Evolutionary conservation across 2,329 filamentous ascomycete genomes (phyloP).

Genomic region (Diplodia sapinea): DNA sequence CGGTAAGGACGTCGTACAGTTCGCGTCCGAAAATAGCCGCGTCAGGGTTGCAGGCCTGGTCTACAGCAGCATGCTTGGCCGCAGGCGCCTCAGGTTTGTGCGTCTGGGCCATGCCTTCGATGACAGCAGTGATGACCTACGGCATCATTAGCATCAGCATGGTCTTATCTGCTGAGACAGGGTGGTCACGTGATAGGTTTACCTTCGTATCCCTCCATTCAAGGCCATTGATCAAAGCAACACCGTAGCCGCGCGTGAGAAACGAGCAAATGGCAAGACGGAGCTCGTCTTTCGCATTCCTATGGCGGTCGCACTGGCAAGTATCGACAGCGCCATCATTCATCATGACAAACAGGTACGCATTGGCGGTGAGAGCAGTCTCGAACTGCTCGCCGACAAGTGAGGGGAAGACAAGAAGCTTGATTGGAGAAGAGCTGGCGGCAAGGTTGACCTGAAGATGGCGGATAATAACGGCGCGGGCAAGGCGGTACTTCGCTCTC

Average conservation of each 20-base stretch:
- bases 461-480: slow-evolving; percentile 67
- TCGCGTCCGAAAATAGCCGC: background rate
- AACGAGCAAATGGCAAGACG: slow-evolving; percentile 57
- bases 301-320: background rate
- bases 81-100: no score
- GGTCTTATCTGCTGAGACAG: background rate
- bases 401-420: slow-evolving; percentile 56
- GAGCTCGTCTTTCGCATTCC: background rate
- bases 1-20: background rate
- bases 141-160: background rate
- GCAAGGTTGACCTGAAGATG: slow-evolving; percentile 62
- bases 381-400: slow-evolving; percentile 58
- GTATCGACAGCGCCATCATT: slow-evolving; percentile 63
- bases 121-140: slow-evolving; percentile 1
- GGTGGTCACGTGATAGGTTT: slow-evolving; percentile 1
- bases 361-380: slow-evolving; percentile 60
- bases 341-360: slow-evolving; percentile 71
- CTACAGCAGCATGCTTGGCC: background rate
- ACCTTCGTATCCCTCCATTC: slow-evolving; percentile 70
- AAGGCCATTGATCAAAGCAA: slow-evolving; percentile 68
- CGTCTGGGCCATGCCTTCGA: background rate
- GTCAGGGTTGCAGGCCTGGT: background rate
- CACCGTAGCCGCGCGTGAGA: slow-evolving; percentile 62
- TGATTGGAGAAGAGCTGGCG: slow-evolving; percentile 48
- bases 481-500: slow-evolving; percentile 63